A percentile compares a stretch with the other conserved stretches of the same genome.
phyloP scores from a whole-genome alignment of 1,284 basidiomycete species.

The Heterobasidion annosum region DNA sequence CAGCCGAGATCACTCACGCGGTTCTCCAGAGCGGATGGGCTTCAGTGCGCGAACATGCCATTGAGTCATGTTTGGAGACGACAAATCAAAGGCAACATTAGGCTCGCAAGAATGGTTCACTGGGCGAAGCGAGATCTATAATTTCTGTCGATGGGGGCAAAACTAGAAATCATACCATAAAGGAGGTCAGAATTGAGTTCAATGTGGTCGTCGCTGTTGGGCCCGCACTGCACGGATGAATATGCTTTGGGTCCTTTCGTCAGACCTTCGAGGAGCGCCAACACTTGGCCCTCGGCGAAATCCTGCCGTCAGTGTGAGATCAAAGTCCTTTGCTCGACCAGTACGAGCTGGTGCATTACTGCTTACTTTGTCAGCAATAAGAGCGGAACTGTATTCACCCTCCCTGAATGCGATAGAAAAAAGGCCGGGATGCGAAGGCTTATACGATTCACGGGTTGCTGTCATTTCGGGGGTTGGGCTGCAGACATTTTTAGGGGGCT shows the following conservation, averaged over 20 bases:
- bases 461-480: background rate
- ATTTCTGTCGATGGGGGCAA: background rate
- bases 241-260: slow-evolving; percentile 25
- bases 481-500: no score
- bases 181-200: slow-evolving; percentile 59
- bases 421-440: slow-evolving; percentile 10
- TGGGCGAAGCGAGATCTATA: slow-evolving; percentile 6
- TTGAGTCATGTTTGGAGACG: slow-evolving; percentile 23
- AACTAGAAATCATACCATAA: slow-evolving; percentile 30
- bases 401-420: slow-evolving; percentile 10
- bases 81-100: slow-evolving; percentile 46
- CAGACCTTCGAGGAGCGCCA: slow-evolving; percentile 20
- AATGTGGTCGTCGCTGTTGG: slow-evolving; percentile 37
- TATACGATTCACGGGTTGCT: slow-evolving; percentile 4
- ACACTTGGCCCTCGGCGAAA: slow-evolving; percentile 24
- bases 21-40: slow-evolving; percentile 29
- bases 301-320: slow-evolving; percentile 12
- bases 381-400: slow-evolving; percentile 7
- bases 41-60: slow-evolving; percentile 32
- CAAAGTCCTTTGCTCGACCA: background rate
- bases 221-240: slow-evolving; percentile 33
- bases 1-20: slow-evolving; percentile 22
- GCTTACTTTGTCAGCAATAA: slow-evolving; percentile 9
- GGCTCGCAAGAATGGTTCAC: slow-evolving; percentile 65
- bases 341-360: background rate